Evolutionary conservation across 2,329 filamentous ascomycete genomes (phyloP).

Genomic region (Botrytis hyacinthi): DNA sequence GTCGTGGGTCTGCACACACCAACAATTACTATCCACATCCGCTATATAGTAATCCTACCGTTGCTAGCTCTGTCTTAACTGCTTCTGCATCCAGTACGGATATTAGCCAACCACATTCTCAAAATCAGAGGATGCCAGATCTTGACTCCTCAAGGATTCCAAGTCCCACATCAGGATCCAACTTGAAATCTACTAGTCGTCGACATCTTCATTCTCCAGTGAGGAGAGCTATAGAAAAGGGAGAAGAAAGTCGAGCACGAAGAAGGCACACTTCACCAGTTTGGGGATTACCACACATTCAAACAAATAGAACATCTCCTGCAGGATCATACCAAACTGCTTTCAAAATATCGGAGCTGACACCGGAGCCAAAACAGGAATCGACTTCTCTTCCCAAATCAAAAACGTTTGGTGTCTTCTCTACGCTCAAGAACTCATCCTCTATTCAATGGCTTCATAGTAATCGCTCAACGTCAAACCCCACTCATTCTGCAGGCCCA

Average conservation of each 20-base stretch:
- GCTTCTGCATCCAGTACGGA: constrained; percentile 28
- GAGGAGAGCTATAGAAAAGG: constrained; percentile 20
- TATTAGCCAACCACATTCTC: constrained; percentile 21
- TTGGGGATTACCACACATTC: constrained; percentile 17
- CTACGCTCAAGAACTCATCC: constrained; percentile 47
- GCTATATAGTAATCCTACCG: constrained; percentile 28
- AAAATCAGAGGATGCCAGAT: not conserved
- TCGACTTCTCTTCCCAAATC: constrained; percentile 42
- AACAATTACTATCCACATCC: constrained; percentile 16
- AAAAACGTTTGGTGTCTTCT: constrained; percentile 46
- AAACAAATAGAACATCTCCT: constrained; percentile 23
- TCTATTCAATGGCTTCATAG: constrained; percentile 34
- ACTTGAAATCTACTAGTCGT: constrained; percentile 7
- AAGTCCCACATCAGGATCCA: constrained; percentile 7
- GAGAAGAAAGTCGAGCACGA: constrained; percentile 25
- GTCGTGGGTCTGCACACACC: constrained; percentile 8
- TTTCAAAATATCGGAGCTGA: constrained; percentile 20
- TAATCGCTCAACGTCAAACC: constrained; percentile 22
- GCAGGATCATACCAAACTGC: constrained; percentile 10
- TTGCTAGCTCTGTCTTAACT: constrained; percentile 27
- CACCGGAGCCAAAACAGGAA: constrained; percentile 23
- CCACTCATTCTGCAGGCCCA: constrained; percentile 6
- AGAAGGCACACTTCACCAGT: not conserved
- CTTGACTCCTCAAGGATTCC: constrained; percentile 19
- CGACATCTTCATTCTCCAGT: constrained; percentile 27